Conservation (phyloP, 768 basidiomycete genomes). For the Pleurotus tuber-regium region DNA sequence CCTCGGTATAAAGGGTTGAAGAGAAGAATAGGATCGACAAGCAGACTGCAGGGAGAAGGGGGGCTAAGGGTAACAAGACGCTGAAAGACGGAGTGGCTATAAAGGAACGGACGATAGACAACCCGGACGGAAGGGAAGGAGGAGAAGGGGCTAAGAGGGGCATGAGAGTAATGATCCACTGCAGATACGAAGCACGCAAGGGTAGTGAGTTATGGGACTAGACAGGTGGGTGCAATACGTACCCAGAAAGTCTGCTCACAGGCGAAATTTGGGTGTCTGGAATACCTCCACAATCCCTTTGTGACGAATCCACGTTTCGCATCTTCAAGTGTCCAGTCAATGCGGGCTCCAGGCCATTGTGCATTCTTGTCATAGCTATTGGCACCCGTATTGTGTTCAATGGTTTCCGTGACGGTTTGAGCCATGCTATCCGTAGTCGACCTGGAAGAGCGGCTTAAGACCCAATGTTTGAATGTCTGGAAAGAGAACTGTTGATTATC, state of each 20-base stretch:
- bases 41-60: constrained; percentile 52
- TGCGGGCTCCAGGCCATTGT: constrained; percentile 65
- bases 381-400: constrained; percentile 25
- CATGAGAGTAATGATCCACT: constrained; percentile 66
- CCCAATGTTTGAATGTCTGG: constrained; percentile 72
- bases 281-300: constrained; percentile 82
- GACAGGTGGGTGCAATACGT: constrained; percentile 18
- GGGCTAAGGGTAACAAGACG: constrained; percentile 8
- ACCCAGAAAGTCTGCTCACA: constrained; percentile 92
- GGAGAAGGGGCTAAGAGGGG: constrained; percentile 49
- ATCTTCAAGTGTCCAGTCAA: constrained; percentile 67
- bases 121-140: constrained; percentile 21
- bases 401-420: constrained; percentile 21
- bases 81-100: constrained; percentile 17
- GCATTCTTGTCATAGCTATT: constrained; percentile 38
- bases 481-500: constrained; percentile 92
- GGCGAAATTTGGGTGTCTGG: constrained; percentile 88
- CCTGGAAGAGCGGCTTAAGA: too few relatives aligned
- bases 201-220: too few relatives aligned
- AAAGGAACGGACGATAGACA: constrained; percentile 5
- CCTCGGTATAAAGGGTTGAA: constrained; percentile 80
- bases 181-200: background rate
- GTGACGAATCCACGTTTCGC: constrained; percentile 81
- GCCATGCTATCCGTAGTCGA: background rate
- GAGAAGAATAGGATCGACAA: constrained; percentile 72